Conservation (phyloP, 306 rosid species). For the Quercus engelmannii region DNA sequence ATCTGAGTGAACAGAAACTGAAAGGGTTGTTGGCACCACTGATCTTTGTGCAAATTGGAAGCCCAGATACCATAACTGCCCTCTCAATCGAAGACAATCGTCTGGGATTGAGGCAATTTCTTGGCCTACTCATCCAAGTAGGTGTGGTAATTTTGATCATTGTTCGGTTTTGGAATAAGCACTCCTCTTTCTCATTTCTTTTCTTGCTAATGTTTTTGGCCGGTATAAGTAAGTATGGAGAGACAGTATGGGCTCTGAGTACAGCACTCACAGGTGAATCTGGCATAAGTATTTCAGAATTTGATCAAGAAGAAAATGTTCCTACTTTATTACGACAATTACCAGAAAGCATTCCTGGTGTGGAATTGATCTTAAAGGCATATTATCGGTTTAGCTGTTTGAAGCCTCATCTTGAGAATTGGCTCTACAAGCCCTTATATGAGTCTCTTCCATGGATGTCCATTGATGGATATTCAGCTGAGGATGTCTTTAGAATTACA, state of each 20-base stretch:
- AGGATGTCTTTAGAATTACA: constrained; percentile 42
- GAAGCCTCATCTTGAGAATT: constrained; percentile 55
- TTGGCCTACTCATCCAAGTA: constrained; percentile 48
- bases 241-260: constrained; percentile 57
- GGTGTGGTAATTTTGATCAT: constrained; percentile 46
- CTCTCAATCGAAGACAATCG: constrained; percentile 58
- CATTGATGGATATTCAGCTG: constrained; percentile 22
- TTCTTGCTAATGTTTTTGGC: constrained; percentile 50
- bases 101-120: constrained; percentile 50
- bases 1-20: constrained; percentile 41
- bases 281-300: constrained; percentile 36
- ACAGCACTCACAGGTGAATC: constrained; percentile 41
- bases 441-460: constrained; percentile 39
- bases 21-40: constrained; percentile 54
- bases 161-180: constrained; percentile 48
- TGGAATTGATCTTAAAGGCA: constrained; percentile 50
- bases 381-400: constrained; percentile 50
- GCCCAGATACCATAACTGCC: constrained; percentile 65
- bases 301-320: constrained; percentile 39
- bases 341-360: constrained; percentile 34
- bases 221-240: constrained; percentile 57
- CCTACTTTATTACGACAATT: constrained; percentile 39
- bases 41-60: constrained; percentile 59
- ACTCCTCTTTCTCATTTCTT: constrained; percentile 44
- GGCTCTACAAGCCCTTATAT: constrained; percentile 45